Evolutionary conservation across 352 stramenopile species (phyloP), one percentile per base, ranked within the genome.

Genomic region (Phytophthora litchii): DNA sequence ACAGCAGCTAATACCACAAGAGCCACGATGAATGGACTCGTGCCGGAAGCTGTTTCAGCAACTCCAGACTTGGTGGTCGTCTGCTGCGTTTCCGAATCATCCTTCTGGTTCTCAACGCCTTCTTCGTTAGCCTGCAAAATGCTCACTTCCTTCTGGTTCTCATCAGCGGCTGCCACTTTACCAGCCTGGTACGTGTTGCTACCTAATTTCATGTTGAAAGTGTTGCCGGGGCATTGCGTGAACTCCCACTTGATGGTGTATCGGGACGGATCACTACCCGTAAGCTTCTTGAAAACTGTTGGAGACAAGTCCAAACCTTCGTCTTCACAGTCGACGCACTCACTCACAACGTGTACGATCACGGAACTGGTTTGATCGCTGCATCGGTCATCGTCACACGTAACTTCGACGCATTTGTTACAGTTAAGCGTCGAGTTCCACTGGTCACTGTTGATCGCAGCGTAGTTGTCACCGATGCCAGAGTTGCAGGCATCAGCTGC

Each of bases 251-350:
- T 60, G 51, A 83, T 73, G 9, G 54, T 54, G 49, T 59, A 70
- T 2, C 55, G 54, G 14, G 43, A 27, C 11, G 70, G 36, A 5
- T 54, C 51, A 36, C 41, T 64, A 13, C 75, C 76, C 23, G 76
- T 83, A 21, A 86, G 49, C 16, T 62, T 60, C 47, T 72, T 64
- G 41, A 78, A 83, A 31, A 80, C 64, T 0, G 36, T 49, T 2
- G 69, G 60, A 4, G 70, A 76, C 29, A 86, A 40, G 54, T 83
- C 76, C 41, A 86, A 51, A 34, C 78, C 78, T 50, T 81, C 78
- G 8, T 84, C 45, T 13, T 63, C 59, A 58, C 83, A 92, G 38
- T 87, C 74, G 9, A 67, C 65, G 35, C 80, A 92, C 6, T 80
- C 63, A 46, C 81, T 77, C 4, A 86, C 64, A 17, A 89, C 67